Conservation (phyloP, 2,329 filamentous ascomycete species). For the Ophiocordyceps camponoti-saundersi region DNA sequence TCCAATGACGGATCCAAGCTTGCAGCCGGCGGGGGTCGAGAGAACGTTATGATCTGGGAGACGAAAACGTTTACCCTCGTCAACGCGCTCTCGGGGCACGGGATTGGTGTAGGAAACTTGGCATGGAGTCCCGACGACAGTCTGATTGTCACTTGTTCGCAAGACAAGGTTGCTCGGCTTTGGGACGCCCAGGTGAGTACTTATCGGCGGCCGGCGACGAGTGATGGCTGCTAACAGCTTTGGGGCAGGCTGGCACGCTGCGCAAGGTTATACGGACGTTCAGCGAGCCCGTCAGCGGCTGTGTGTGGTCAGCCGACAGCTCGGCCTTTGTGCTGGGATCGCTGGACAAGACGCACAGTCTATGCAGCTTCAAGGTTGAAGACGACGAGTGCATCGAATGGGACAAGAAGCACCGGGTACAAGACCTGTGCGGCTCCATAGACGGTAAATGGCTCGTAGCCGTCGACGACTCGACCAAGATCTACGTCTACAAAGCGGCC, state of each 20-base stretch:
- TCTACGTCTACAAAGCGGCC: constrained; percentile 71
- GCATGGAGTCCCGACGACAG: constrained; percentile 87
- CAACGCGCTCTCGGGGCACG: constrained; percentile 47
- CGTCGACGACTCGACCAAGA: constrained; percentile 49
- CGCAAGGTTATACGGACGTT: constrained; percentile 52
- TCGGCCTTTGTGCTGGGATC: constrained; percentile 64
- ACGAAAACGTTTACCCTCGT: constrained; percentile 50
- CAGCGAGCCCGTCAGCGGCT: constrained; percentile 71
- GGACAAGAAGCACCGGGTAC: constrained; percentile 55
- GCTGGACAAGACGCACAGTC: constrained; percentile 46
- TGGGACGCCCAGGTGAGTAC: constrained; percentile 53
- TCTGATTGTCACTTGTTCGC: constrained; percentile 69
- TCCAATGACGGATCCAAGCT: constrained; percentile 73
- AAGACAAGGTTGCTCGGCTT: constrained; percentile 55
- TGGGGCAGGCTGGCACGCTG: constrained; percentile 39
- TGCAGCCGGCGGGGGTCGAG: constrained; percentile 66
- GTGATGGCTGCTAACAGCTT: neutral
- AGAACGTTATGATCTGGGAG: constrained; percentile 67
- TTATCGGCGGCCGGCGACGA: neutral
- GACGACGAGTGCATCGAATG: constrained; percentile 49
- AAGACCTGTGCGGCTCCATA: constrained; percentile 69
- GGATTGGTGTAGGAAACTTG: constrained; percentile 57
- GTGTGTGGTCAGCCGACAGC: constrained; percentile 74
- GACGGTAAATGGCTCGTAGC: constrained; percentile 69
- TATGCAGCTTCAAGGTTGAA: constrained; percentile 54